Base-by-base conservation (phyloP, 768 basidiomycete genomes). In the Boletus speciosus region DNA sequence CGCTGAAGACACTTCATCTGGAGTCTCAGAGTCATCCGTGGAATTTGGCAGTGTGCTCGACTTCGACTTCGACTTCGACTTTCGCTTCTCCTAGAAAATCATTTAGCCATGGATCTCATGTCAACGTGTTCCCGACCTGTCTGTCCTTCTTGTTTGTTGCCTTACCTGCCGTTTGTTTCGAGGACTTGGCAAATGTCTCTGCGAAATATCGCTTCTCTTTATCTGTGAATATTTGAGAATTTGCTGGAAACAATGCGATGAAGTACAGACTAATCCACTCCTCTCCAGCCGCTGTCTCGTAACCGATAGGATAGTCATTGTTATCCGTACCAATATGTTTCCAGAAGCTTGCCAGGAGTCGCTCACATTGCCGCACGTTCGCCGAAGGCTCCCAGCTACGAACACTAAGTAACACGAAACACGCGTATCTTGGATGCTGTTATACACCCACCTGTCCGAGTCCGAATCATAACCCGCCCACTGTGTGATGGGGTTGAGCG, bases 301-400 rank as follows among this genome's bases (percentile, higher is more conserved):
- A 70, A 8, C 82, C 84, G 32, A 75, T 53, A 10, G 57, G 41
- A 66, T 85, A 85, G 60, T 86, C 83, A 0, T 75, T 46, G 49
- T 86, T 64, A 54, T 88, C 83, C 16, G 66, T 65, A 1, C 86
- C 86, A 19, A 88, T 59, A 48, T 85, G 76, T 6, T 68, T 63
- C 84, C 84, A 86, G 64, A 90, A 90, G 56, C 81, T 83, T n/a
- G 66, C 56, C 25, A 88, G 68, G 15, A 90, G 73, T 19, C 82
- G 77, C 15, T 78, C 68, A 62, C 88, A 90, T 27, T 76, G 71
- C 35, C 65, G 59, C 14, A 90, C 74, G 63, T 90, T 86, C 7
- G 68, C 70, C 47, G 75, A 69, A 11, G 88, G 88, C 54, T 89
- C 88, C 87, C 87, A 89, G 60, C 88, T 89, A 52, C 41, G 54